These are phyloP conservation scores for Calocybe indica DNA, from an alignment of 768 basidiomycete genomes.

Conservation along the genomic window DNA sequence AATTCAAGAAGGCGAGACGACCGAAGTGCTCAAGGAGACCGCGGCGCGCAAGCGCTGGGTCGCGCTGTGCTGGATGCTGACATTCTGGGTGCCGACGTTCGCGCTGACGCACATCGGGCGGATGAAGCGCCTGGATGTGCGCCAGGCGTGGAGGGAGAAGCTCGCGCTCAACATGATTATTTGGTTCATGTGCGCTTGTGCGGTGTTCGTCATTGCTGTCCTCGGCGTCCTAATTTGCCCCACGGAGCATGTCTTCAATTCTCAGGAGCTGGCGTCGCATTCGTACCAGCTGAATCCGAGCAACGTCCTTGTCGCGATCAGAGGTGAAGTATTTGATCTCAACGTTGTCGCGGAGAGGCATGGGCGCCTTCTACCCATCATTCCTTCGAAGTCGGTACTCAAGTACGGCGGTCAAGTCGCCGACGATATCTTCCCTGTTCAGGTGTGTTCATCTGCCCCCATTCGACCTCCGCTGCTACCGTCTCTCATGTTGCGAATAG, in stretches of 20 bases:
- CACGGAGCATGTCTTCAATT: conserved; percentile 85
- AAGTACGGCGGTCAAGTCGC: conserved; percentile 79
- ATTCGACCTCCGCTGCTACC: background rate
- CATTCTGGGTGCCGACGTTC: conserved; percentile 84
- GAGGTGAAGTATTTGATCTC: conserved; percentile 94
- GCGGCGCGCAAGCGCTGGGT: conserved; percentile 86
- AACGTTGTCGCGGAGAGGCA: conserved; percentile 63
- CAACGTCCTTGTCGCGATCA: conserved; percentile 75
- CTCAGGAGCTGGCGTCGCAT: conserved; percentile 69
- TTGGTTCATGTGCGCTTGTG: conserved; percentile 87
- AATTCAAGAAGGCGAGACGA: conserved; percentile 81
- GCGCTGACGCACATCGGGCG: conserved; percentile 68
- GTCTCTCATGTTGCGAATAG: conserved; percentile 27
- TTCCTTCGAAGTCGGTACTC: conserved; percentile 68
- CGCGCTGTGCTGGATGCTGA: conserved; percentile 78
- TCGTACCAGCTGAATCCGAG: conserved; percentile 57
- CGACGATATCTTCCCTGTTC: conserved; percentile 87
- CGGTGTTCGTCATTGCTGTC: conserved; percentile 89
- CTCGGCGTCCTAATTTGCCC: conserved; percentile 90
- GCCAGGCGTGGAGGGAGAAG: conserved; percentile 98
- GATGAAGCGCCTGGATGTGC: conserved; percentile 92
- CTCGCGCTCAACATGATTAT: conserved; percentile 92
- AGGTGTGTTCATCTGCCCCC: conserved; percentile 40
- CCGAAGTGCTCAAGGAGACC: conserved; percentile 81
- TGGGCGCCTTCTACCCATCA: conserved; percentile 59